These are phyloP conservation scores for Macrophomina tecta DNA, from an alignment of 2,329 filamentous ascomycete genomes.

Conservation along the genomic window DNA sequence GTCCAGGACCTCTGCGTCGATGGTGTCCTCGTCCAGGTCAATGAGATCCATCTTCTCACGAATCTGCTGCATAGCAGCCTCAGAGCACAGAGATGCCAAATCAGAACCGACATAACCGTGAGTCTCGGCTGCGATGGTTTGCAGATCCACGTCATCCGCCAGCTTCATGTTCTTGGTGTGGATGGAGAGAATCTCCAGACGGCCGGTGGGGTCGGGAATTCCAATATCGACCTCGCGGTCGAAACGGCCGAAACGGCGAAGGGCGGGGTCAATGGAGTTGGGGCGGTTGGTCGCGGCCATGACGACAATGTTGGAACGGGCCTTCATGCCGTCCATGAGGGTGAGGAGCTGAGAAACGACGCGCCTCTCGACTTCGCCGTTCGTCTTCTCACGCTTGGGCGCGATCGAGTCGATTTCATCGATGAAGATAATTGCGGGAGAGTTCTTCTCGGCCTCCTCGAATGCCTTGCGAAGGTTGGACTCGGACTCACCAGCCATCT, in stretches of 20 bases:
- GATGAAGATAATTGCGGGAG: constrained; percentile 98
- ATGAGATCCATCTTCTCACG: constrained; percentile 99
- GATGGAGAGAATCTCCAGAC: constrained; percentile 98
- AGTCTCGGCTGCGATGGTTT: constrained; percentile 95
- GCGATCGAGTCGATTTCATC: constrained; percentile 99
- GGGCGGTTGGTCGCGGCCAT: constrained; percentile 99
- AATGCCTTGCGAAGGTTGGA: constrained; percentile 99
- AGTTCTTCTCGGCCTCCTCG: constrained; percentile 99
- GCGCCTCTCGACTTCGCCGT: constrained; percentile 97
- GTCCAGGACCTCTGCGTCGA: constrained; percentile 97
- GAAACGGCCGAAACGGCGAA: constrained; percentile 97
- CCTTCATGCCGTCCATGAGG: constrained; percentile 99
- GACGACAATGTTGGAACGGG: constrained; percentile 95
- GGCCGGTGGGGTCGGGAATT: constrained; percentile 95
- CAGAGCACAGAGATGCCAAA: constrained; percentile 96
- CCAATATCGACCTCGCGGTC: constrained; percentile 99
- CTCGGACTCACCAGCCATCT: constrained; percentile 99
- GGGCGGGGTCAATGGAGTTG: constrained; percentile 97
- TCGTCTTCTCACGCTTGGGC: constrained; percentile 99
- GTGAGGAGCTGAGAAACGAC: constrained; percentile 96
- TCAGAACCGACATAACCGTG: constrained; percentile 99
- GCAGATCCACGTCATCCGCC: constrained; percentile 92
- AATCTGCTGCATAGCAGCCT: constrained; percentile 99
- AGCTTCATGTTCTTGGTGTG: constrained; percentile 99
- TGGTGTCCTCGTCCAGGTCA: constrained; percentile 97